Percentiles rank a stretch among this genome's conserved stretches.
These are phyloP conservation scores for Primulina eburnea DNA, from an alignment of 257 asterid species.

Conservation along the genomic window DNA sequence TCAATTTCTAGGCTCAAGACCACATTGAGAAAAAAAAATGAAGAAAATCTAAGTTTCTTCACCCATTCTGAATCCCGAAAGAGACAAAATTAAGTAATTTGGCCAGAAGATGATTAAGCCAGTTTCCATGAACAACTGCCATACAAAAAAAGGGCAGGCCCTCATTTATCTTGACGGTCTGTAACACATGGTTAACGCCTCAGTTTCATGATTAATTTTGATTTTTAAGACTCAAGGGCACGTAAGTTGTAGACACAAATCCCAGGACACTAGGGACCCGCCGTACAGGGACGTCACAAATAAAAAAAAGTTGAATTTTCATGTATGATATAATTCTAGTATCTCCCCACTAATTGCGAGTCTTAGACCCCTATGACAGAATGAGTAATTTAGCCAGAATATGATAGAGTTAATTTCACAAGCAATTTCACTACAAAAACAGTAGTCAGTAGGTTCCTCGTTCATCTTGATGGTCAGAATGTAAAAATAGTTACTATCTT, in stretches of 20 bases:
- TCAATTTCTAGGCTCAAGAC: neutral
- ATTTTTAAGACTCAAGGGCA: neutral
- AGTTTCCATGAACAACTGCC: neutral
- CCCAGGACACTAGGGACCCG: neutral
- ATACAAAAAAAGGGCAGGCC: neutral
- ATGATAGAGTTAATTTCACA: neutral
- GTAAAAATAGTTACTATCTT: neutral
- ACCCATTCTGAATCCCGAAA: neutral
- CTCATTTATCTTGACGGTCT: neutral
- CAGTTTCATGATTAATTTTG: neutral
- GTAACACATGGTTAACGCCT: neutral
- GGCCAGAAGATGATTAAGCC: neutral
- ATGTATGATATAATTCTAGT: neutral
- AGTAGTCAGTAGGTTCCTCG: neutral
- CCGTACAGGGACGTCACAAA: neutral
- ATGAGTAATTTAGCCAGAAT: neutral
- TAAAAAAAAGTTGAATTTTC: neutral
- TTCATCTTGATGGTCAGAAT: neutral
- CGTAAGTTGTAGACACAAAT: neutral
- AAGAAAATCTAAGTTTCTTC: neutral
- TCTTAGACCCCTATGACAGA: neutral
- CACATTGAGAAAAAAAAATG: no score
- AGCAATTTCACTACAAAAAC: no score
- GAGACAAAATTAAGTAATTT: neutral
- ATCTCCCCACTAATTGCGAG: neutral